Percentiles rank a stretch among this genome's conserved stretches.
These are phyloP conservation scores for Arthrobotrys pseudoclavata DNA, from an alignment of 2,329 filamentous ascomycete species.

Conservation along the genomic window DNA sequence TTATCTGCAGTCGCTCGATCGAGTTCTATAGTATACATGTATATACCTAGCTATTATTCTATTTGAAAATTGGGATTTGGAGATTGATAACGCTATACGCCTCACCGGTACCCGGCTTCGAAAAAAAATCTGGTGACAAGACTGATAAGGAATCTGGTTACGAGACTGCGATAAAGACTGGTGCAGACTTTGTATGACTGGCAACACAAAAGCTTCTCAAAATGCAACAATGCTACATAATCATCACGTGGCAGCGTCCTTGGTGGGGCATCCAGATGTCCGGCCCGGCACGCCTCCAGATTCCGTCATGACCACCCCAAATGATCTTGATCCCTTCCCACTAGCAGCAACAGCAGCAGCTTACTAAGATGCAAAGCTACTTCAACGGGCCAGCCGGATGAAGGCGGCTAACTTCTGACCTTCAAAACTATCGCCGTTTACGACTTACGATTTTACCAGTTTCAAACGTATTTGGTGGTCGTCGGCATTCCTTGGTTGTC, in stretches of 20 bases:
- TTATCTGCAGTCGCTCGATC: too few relatives aligned
- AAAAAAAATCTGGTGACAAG: too few relatives aligned
- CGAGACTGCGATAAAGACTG: too few relatives aligned
- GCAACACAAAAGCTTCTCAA: not conserved
- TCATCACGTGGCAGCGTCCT: slow-evolving; percentile 12
- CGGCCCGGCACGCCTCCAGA: slow-evolving; percentile 16
- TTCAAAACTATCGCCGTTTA: not conserved
- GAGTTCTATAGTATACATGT: too few relatives aligned
- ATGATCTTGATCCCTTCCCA: slow-evolving; percentile 34
- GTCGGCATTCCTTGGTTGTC: not conserved
- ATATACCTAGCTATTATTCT: too few relatives aligned
- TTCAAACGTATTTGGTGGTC: not conserved
- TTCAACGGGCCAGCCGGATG: slow-evolving; percentile 36
- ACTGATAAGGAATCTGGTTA: too few relatives aligned
- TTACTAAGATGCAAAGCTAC: slow-evolving; percentile 40
- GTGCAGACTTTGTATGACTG: too few relatives aligned
- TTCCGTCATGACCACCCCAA: slow-evolving; percentile 59
- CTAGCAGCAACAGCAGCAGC: not conserved
- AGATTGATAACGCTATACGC: too few relatives aligned
- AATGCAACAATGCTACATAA: not conserved
- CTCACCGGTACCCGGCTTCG: too few relatives aligned
- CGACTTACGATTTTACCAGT: not conserved
- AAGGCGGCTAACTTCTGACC: slow-evolving; percentile 8
- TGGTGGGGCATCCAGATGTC: slow-evolving; percentile 19
- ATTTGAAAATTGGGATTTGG: too few relatives aligned